Percentiles rank a stretch among this genome's conserved stretches.
phyloP scores from a whole-genome alignment of 495 filamentous ascomycete species.

The Penicillium argentinense region DNA sequence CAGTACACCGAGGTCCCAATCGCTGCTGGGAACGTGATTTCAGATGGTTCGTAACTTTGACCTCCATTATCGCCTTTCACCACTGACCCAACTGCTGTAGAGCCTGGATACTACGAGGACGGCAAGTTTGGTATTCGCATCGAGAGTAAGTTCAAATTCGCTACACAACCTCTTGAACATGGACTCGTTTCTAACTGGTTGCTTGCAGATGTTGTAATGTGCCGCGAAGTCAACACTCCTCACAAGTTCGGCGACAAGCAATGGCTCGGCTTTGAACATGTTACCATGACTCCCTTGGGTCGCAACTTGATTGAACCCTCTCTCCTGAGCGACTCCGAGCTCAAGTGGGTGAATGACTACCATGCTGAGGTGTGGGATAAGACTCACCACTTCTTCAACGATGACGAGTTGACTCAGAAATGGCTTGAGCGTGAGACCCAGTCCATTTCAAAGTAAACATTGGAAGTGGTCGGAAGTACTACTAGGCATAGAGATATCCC shows the following conservation, averaged over 20 bases:
- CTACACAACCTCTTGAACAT: background rate
- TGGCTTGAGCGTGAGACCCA: constrained; percentile 89
- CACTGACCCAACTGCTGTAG: constrained; percentile 37
- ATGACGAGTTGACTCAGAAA: constrained; percentile 62
- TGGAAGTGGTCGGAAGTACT: background rate
- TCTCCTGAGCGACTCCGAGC: constrained; percentile 74
- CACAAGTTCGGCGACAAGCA: constrained; percentile 90
- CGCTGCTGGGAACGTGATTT: constrained; percentile 88
- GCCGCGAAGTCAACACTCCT: constrained; percentile 79
- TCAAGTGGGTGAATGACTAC: constrained; percentile 84
- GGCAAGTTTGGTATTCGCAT: constrained; percentile 97
- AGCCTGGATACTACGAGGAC: constrained; percentile 98
- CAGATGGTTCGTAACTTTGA: constrained; percentile 54
- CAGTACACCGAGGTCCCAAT: constrained; percentile 92
- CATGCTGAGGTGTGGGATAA: constrained; percentile 79
- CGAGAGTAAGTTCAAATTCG: constrained; percentile 68
- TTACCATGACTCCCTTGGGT: constrained; percentile 95
- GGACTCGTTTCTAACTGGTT: background rate
- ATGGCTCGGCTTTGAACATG: constrained; percentile 92
- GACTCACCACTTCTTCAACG: constrained; percentile 77
- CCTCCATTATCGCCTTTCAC: background rate
- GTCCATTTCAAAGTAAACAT: constrained; percentile 42
- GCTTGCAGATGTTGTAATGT: constrained; percentile 71
- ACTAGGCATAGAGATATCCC: background rate
- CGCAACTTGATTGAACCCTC: constrained; percentile 78